A percentile compares a stretch with the other conserved stretches of the same genome.
Evolutionary conservation across 192 early-diverging fungal species (phyloP).

Genomic region (Coemansia sp.): DNA sequence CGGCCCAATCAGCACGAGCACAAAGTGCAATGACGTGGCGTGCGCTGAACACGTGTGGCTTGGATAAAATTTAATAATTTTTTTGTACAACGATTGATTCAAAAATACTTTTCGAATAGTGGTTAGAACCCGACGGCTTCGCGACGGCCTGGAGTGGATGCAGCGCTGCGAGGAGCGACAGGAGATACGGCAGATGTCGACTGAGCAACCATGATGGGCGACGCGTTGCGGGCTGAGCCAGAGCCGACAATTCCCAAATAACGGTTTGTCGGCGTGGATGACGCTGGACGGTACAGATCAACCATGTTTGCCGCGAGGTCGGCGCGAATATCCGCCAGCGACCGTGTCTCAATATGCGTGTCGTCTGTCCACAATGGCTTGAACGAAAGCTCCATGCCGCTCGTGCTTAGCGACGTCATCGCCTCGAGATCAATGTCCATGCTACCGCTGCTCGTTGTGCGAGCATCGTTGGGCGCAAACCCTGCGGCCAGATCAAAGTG

Average conservation of each 20-base stretch:
- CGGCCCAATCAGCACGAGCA: constrained; percentile 5
- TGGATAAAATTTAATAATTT: not conserved
- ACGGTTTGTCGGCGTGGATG: constrained; percentile 39
- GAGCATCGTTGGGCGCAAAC: not conserved
- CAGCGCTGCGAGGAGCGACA: constrained; percentile 46
- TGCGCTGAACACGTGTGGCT: not conserved
- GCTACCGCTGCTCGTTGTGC: not conserved
- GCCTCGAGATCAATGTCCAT: constrained; percentile 36
- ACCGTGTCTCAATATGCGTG: constrained; percentile 38
- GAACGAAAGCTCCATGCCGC: constrained; percentile 33
- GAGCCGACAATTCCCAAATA: constrained; percentile 1
- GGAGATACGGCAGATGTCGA: constrained; percentile 22
- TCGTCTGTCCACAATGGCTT: constrained; percentile 46
- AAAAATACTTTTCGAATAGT: not conserved
- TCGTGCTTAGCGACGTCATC: constrained; percentile 41
- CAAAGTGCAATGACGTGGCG: not conserved
- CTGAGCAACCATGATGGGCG: constrained; percentile 19
- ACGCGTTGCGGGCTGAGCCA: constrained; percentile 22
- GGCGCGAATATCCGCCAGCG: constrained; percentile 33
- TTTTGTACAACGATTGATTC: constrained; percentile 2
- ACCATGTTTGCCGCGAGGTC: constrained; percentile 9
- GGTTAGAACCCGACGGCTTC: constrained; percentile 32
- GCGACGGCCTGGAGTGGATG: constrained; percentile 50
- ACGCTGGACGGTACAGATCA: constrained; percentile 44
- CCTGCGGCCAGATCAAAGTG: constrained; percentile 4